Conservation (phyloP, 495 filamentous ascomycete species). For the Cudoniella acicularis region DNA sequence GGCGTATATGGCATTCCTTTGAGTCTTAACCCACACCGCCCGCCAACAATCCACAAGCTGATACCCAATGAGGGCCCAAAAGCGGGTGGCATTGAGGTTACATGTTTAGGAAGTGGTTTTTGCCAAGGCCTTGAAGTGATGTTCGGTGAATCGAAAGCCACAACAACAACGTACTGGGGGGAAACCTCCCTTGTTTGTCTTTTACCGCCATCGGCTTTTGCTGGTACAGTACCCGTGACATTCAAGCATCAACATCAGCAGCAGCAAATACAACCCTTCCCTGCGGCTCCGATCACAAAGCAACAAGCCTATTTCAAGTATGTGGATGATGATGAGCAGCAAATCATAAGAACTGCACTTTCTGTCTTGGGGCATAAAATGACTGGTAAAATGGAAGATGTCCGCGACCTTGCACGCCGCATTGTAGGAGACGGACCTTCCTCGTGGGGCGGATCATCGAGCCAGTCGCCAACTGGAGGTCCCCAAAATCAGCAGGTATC, state of each 20-base stretch:
- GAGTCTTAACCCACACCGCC: slow-evolving; percentile 29
- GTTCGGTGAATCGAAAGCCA: slow-evolving; percentile 76
- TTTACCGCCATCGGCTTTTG: slow-evolving; percentile 65
- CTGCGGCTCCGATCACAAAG: slow-evolving; percentile 43
- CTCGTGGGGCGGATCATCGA: slow-evolving; percentile 22
- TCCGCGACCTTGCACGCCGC: slow-evolving; percentile 46
- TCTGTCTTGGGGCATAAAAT: slow-evolving; percentile 54
- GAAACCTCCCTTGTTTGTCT: slow-evolving; percentile 79
- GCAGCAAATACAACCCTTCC: slow-evolving; percentile 41
- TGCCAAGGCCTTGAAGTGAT: slow-evolving; percentile 77
- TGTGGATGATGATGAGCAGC: slow-evolving; percentile 71
- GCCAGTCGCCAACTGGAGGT: slow-evolving; percentile 18
- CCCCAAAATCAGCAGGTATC: slow-evolving; percentile 17
- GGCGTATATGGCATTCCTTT: slow-evolving; percentile 34
- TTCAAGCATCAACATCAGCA: slow-evolving; percentile 58
- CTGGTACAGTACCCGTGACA: slow-evolving; percentile 71
- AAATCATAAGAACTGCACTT: slow-evolving; percentile 60
- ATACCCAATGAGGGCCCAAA: slow-evolving; percentile 79
- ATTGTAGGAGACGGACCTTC: slow-evolving; percentile 42
- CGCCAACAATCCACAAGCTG: slow-evolving; percentile 68
- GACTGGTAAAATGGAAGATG: slow-evolving; percentile 47
- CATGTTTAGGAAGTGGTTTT: slow-evolving; percentile 75
- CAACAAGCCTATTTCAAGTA: slow-evolving; percentile 68
- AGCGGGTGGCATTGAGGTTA: slow-evolving; percentile 80
- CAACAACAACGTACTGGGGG: slow-evolving; percentile 79